Percentiles rank a stretch among this genome's conserved stretches.
Evolutionary conservation across 345 rosid species (phyloP).

Genomic region (Noccaea bulbosa): DNA sequence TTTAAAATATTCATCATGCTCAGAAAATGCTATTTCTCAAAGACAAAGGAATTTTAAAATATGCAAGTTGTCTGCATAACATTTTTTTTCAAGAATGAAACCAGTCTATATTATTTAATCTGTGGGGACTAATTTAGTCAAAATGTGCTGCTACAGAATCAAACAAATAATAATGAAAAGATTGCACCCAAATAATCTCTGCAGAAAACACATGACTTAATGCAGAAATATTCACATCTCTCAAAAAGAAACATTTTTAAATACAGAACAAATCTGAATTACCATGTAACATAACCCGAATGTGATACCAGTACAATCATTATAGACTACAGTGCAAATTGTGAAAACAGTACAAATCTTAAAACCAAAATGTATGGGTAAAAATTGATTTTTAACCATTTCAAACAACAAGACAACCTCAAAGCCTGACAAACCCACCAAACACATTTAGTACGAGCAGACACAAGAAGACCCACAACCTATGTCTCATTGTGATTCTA

Average conservation of each 20-base stretch:
- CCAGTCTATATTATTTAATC: conserved; percentile 17
- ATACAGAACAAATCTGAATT: conserved; percentile 16
- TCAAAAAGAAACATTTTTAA: background rate
- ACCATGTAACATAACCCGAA: conserved; percentile 12
- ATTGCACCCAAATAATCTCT: conserved; percentile 31
- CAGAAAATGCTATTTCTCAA: conserved; percentile 30
- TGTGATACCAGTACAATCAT: conserved; percentile 22
- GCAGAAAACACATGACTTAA: conserved; percentile 37
- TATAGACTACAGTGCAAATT: background rate
- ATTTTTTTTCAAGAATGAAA: conserved; percentile 33
- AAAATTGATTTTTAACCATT: conserved; percentile 25
- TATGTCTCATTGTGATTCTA: conserved; percentile 25
- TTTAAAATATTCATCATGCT: conserved; percentile 36
- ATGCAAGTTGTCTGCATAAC: conserved; percentile 30
- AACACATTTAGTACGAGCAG: conserved; percentile 42
- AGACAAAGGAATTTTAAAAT: background rate
- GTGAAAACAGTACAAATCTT: conserved; percentile 32
- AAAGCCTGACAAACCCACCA: conserved; percentile 44
- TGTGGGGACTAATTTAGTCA: conserved; percentile 41
- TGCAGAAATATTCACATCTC: conserved; percentile 15
- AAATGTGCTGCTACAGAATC: conserved; percentile 40
- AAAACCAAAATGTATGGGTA: conserved; percentile 33
- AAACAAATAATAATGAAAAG: conserved; percentile 16
- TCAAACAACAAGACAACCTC: conserved; percentile 40
- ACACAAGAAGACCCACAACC: conserved; percentile 40